Base-by-base conservation (phyloP, 2,329 filamentous ascomycete genomes). In the Botryotinia calthae region DNA sequence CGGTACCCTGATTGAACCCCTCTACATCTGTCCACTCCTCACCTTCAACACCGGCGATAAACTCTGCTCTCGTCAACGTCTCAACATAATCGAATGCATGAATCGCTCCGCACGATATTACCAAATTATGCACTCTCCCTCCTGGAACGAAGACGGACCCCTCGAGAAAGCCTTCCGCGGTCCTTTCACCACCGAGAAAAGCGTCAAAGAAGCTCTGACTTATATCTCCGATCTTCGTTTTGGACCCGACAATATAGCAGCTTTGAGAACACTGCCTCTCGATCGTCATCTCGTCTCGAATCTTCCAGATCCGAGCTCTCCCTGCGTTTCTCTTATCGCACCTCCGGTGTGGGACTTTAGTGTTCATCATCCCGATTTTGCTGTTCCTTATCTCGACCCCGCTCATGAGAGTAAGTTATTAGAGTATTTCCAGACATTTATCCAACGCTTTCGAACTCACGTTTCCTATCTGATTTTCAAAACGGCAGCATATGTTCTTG, bases 41-140 rank as follows among this genome's bases (percentile, higher is more conserved):
- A 40, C 18, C 31, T 66, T 66, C 64, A 66, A 66, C 16, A 54
- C 40, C 9, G 16, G 64, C 34, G 31, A 66, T 8, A 28, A 34
- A 25, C 25, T 54, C 31, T 66, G 34, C 34, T 51, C 63, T 10
- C 64, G 46, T 5, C 64, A 66, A 40, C 31, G 34, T n/a, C 31
- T 66, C 14, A 51, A 54, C 34, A 66, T 54, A 10, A 28, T 40
- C 46, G 64, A 66, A 66, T 66, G 64, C 16, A 40, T 66, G 31
- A 54, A 51, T 12, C 64, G 64, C 34, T 28, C 46, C 2, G 14
- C 31, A 20, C 2, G 31, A 7, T 54, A 66, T n/a, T 22, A 66
- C 9, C 22, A n/a, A 54, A 54, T 66, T 7, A 8, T 22, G 0
- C 31, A 66, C 22, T 7, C 16, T 4, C 31, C 46, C 31, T 40